Evolutionary conservation across 2,329 filamentous ascomycete species (phyloP).

Genomic region (Ophiocordyceps camponoti-leonardi): DNA sequence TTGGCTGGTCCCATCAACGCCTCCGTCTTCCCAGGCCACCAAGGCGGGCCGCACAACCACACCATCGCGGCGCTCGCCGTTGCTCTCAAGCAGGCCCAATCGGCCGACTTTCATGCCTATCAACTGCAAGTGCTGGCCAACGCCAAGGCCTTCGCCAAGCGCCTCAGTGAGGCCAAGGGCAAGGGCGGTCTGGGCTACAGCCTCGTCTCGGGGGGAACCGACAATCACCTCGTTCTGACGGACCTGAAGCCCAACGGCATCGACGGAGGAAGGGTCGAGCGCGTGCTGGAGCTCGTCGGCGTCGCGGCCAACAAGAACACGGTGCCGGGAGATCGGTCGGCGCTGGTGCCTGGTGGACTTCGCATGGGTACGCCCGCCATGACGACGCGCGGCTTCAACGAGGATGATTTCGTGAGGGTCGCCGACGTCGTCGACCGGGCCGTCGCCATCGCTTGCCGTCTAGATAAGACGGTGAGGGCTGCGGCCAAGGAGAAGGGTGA

Average conservation of each 20-base stretch:
- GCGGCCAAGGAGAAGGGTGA: constrained; percentile 49
- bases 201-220: constrained; percentile 84
- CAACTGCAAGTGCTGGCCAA: constrained; percentile 83
- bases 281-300: constrained; percentile 77
- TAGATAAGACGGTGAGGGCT: constrained; percentile 57
- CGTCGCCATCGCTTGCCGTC: constrained; percentile 58
- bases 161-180: constrained; percentile 49
- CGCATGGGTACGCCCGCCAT: constrained; percentile 93
- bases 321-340: constrained; percentile 85
- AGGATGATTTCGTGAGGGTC: constrained; percentile 74
- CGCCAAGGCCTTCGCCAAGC: constrained; percentile 66
- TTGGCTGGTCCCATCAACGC: constrained; percentile 88
- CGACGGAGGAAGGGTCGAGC: constrained; percentile 79
- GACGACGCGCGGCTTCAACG: constrained; percentile 86
- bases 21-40: constrained; percentile 94
- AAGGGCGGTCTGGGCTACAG: constrained; percentile 70
- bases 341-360: constrained; percentile 80
- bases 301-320: constrained; percentile 99
- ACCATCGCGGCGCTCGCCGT: constrained; percentile 93
- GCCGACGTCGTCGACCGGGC: constrained; percentile 74
- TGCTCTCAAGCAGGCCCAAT: constrained; percentile 83
- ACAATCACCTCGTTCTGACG: constrained; percentile 89
- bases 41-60: constrained; percentile 97
- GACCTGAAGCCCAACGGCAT: constrained; percentile 81
- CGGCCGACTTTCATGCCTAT: constrained; percentile 80